These are phyloP conservation scores for Bryoglossum gracile DNA, from an alignment of 495 filamentous ascomycete species.

Conservation along the genomic window DNA sequence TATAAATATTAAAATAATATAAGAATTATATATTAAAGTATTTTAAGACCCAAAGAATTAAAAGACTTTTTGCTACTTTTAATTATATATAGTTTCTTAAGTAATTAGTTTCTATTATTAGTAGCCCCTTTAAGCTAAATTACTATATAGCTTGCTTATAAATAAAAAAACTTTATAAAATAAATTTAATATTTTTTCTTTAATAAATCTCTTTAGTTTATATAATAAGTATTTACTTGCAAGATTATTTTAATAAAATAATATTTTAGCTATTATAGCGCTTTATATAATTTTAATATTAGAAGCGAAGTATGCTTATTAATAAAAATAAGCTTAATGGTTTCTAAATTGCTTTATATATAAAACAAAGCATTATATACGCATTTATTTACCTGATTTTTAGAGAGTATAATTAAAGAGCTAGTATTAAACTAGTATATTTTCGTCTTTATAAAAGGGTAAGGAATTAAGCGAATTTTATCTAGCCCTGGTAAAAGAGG, in stretches of 20 bases:
- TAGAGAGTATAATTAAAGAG: constrained; percentile 19
- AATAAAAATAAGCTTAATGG: constrained; percentile 9
- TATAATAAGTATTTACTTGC: constrained; percentile 29
- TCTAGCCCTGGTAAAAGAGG: background rate
- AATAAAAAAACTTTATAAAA: constrained; percentile 31
- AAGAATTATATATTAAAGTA: constrained; percentile 15
- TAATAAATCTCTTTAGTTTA: constrained; percentile 21
- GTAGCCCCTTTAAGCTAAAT: constrained; percentile 25
- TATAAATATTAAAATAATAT: constrained; percentile 22
- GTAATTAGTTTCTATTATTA: constrained; percentile 22
- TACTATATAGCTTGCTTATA: constrained; percentile 24
- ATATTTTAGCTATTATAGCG: constrained; percentile 18
- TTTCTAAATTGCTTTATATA: constrained; percentile 3
- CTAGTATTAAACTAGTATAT: constrained; percentile 1
- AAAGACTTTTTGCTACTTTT: constrained; percentile 5
- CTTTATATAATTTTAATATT: constrained; percentile 19
- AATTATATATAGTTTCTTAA: constrained; percentile 17
- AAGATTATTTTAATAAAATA: constrained; percentile 15
- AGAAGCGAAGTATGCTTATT: constrained; percentile 10
- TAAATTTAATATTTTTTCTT: constrained; percentile 23
- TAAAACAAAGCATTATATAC: constrained; percentile 9
- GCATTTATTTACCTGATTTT: constrained; percentile 9
- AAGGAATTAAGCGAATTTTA: background rate
- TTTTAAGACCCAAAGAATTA: constrained; percentile 6
- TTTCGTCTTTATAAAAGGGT: background rate